phyloP scores from a whole-genome alignment of 1,139 yeast species.

The Kurtzmaniella quercitrusa region DNA sequence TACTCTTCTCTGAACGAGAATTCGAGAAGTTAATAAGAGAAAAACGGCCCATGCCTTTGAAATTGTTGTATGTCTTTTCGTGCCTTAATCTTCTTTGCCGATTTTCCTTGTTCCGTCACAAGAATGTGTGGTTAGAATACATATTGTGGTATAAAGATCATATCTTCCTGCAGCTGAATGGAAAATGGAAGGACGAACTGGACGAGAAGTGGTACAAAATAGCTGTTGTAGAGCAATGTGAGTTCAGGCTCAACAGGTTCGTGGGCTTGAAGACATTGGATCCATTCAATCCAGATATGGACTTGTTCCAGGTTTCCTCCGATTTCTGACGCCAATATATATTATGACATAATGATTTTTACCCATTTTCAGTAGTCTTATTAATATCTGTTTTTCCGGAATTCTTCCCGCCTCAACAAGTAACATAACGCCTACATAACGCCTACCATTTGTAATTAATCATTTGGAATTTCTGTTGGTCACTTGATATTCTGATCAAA shows the following conservation, averaged over 20 bases:
- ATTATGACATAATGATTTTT: no score
- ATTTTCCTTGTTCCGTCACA: conserved; percentile 16
- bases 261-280: neutral
- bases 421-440: no score
- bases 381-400: neutral
- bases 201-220: conserved; percentile 14
- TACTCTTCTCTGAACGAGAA: conserved; percentile 14
- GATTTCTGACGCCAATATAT: no score
- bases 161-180: conserved; percentile 10
- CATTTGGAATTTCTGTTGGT: no score
- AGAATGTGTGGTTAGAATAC: conserved; percentile 26
- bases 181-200: conserved; percentile 15
- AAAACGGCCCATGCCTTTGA: conserved; percentile 20
- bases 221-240: neutral
- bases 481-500: no score
- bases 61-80: conserved; percentile 21
- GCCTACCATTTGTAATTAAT: no score
- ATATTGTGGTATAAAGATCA: conserved; percentile 19
- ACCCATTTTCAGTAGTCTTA: no score
- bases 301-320: neutral
- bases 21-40: conserved; percentile 17
- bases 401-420: neutral
- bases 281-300: neutral
- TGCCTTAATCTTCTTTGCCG: conserved; percentile 17
- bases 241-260: neutral